Evolutionary conservation across 129 eudicot species (phyloP), one percentile per base, ranked within the genome.

Genomic region (Daucus carota): DNA sequence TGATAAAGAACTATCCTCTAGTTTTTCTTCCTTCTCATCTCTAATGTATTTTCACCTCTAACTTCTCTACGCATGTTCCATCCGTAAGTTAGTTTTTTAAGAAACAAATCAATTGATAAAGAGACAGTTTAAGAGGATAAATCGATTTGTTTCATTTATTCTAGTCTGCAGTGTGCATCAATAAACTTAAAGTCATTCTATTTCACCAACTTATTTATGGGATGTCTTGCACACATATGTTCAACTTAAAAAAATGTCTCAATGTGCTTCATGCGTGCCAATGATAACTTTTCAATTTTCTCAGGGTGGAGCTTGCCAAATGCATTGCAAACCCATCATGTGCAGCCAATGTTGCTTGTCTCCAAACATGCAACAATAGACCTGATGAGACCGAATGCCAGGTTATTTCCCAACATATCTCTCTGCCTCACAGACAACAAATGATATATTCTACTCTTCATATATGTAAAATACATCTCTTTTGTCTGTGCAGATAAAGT

Each of bases 341-440:
- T 82, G 98, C 98, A 18, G 98, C 98, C 75, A 93, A 93, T 75
- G 83, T 93, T 77, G 98, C 98, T 32, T 93, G 98, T 76, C 93
- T 93, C 38, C 96, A 93, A 76, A 93, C 98, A 32, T 93, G 98
- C 83, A 93, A 90, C 84, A 86, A 90, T 59, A 85, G 98, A 76
- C 98, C 98, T 34, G 98, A 93, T 66, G 98, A 93, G 76, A 93
- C 97, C 11, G 98, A 93, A 76, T 93, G 98, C 84, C 98, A 90
- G 86, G 98, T 93, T 75, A 68, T 26, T 54, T 73, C 54, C 44
- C 65, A 36, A 77, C 20, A 44, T 65, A 40, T 7, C 14, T 62
- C 14, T 50, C 75, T 18, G 2, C 2, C 8, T 75, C 48, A 15
- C 17, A 24, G 45, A n/a, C 75, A 24, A 26, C 13, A 38, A 28